Evolutionary conservation across 768 basidiomycete genomes (phyloP).

Genomic region (Phylloporus sp.): DNA sequence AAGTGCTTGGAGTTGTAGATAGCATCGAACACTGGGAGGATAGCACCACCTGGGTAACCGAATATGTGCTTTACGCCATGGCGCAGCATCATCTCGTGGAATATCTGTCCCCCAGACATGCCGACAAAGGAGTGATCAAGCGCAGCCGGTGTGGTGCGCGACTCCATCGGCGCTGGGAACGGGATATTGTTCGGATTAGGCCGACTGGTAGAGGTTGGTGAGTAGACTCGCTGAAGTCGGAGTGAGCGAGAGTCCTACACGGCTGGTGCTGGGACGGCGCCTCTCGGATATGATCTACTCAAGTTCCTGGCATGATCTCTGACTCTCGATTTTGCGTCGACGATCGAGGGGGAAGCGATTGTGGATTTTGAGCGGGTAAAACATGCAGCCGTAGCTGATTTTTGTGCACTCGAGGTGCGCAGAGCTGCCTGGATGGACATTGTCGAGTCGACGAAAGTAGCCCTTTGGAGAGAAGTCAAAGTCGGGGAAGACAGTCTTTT

Average conservation of each 20-base stretch:
- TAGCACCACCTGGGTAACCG: constrained; percentile 97
- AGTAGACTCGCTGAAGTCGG: constrained; percentile 2
- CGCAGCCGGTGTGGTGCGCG: constrained; percentile 42
- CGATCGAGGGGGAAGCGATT: constrained; percentile 46
- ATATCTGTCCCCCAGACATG: constrained; percentile 93
- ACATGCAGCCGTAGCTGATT: constrained; percentile 26
- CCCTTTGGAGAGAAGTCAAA: too few species aligned
- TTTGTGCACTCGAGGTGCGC: constrained; percentile 39
- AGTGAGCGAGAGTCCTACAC: constrained; percentile 41
- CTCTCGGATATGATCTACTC: constrained; percentile 58
- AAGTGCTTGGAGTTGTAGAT: constrained; percentile 96
- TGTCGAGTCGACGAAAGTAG: constrained; percentile 15
- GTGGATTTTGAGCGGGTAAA: constrained; percentile 51
- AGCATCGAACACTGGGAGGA: constrained; percentile 99
- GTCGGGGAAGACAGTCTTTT: constrained; percentile 6
- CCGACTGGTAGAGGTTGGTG: constrained; percentile 51
- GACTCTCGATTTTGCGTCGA: constrained; percentile 79
- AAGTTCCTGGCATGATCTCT: constrained; percentile 72
- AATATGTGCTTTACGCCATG: constrained; percentile 96
- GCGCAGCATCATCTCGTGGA: constrained; percentile 99
- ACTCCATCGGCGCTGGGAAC: constrained; percentile 31
- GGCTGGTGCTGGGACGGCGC: constrained; percentile 57
- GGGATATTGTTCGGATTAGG: constrained; percentile 39
- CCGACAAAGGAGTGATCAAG: constrained; percentile 88
- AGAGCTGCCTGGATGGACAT: constrained; percentile 44